Conservation (phyloP, 2,329 filamentous ascomycete genomes). For the Fusarium pseudograminearum region DNA sequence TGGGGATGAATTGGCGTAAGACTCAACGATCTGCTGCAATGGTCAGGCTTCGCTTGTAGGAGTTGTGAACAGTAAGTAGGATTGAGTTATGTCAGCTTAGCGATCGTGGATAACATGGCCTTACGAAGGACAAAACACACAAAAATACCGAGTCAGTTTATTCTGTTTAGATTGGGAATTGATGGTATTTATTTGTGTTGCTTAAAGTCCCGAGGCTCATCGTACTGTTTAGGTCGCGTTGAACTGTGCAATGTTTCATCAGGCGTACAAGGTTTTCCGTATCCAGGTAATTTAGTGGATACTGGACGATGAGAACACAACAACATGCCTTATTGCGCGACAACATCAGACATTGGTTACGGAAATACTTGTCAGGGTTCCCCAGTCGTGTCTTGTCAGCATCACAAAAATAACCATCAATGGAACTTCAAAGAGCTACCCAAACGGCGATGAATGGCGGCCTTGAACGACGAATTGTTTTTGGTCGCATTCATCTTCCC, state of each 20-base stretch:
- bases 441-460: background rate
- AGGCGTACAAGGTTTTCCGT: background rate
- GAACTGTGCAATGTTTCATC: background rate
- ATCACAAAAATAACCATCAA: rapidly evolving
- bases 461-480: background rate
- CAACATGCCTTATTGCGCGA: too few relatives aligned
- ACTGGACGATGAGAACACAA: rapidly evolving
- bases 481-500: background rate
- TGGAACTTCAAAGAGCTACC: rapidly evolving
- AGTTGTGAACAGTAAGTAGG: too few relatives aligned
- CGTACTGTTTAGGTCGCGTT: background rate
- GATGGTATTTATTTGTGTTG: background rate
- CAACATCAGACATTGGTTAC: background rate
- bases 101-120: too few relatives aligned
- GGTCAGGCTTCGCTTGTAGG: too few relatives aligned
- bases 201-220: background rate
- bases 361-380: rapidly evolving
- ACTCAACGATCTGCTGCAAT: too few relatives aligned
- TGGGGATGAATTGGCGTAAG: too few relatives aligned
- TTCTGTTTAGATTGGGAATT: rapidly evolving
- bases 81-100: background rate
- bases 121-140: rapidly evolving
- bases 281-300: background rate
- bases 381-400: background rate
- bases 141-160: background rate